Conservation (phyloP, 116 monocot species). For the Dioscorea cayenensis region DNA sequence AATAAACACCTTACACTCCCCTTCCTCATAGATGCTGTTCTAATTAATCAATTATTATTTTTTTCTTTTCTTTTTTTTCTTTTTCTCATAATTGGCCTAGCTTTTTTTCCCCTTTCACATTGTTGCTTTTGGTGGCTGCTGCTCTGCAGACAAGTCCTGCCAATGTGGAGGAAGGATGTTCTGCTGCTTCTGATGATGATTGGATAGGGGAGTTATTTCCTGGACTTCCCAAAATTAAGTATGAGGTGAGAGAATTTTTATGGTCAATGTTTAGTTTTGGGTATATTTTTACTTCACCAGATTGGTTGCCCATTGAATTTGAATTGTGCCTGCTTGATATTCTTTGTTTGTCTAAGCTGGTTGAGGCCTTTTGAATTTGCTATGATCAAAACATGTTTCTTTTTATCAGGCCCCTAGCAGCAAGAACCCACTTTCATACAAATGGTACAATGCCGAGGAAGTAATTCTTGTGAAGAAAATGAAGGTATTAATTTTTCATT, state of each 20-base stretch:
- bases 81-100: too few species aligned
- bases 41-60: too few species aligned
- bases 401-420: slow-evolving; percentile 66
- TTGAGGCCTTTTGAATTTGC: not conserved
- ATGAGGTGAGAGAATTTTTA: slow-evolving; percentile 57
- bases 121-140: too few species aligned
- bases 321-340: too few species aligned
- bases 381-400: not conserved
- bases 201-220: slow-evolving; percentile 97
- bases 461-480: slow-evolving; percentile 95
- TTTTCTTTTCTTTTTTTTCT: too few species aligned
- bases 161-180: slow-evolving; percentile 44
- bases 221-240: slow-evolving; percentile 85
- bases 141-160: slow-evolving; percentile 52
- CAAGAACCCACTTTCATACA: slow-evolving; percentile 90
- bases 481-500: slow-evolving; percentile 51
- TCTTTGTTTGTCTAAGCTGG: not conserved
- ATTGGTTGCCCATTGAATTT: not conserved
- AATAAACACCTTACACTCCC: too few species aligned
- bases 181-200: slow-evolving; percentile 32
- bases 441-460: slow-evolving; percentile 93
- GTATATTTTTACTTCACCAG: not conserved
- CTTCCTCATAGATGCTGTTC: too few species aligned
- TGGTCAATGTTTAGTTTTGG: not conserved
- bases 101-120: too few species aligned